Evolutionary conservation across 345 rosid genomes (phyloP).

Genomic region (Euphorbia peplus): DNA sequence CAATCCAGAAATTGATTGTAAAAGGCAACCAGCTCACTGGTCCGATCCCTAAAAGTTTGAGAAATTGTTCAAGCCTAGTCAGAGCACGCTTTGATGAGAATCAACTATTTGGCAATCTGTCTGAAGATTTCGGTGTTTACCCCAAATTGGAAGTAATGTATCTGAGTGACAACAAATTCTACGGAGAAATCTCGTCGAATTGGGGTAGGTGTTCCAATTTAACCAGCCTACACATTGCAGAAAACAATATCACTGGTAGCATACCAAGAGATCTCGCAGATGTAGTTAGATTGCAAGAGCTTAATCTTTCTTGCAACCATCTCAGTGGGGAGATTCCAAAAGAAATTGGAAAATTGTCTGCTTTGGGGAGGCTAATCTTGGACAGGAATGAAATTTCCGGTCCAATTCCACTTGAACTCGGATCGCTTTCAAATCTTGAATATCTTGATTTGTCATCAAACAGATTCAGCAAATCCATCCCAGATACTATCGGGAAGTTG

Average conservation of each 20-base stretch:
- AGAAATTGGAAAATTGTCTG: conserved; percentile 27
- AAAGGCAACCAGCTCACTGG: conserved; percentile 20
- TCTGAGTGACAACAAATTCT: conserved; percentile 26
- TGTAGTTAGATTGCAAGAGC: conserved; percentile 10
- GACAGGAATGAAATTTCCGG: conserved; percentile 21
- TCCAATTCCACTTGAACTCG: conserved; percentile 21
- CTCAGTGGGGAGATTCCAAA: conserved; percentile 32
- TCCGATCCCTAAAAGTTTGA: conserved; percentile 30
- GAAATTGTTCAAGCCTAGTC: conserved; percentile 24
- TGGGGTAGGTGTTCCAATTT: conserved; percentile 15
- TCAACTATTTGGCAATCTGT: conserved; percentile 25
- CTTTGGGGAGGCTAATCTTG: not conserved
- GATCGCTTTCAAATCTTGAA: conserved; percentile 2
- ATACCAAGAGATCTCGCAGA: conserved; percentile 33
- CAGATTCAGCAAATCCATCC: conserved; percentile 21
- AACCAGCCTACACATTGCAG: conserved; percentile 7
- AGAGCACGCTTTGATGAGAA: conserved; percentile 28
- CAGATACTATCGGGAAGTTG: conserved; percentile 11
- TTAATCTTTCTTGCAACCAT: conserved; percentile 41
- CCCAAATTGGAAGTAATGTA: conserved; percentile 18
- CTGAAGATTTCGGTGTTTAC: conserved; percentile 29
- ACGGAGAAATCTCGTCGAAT: conserved; percentile 23
- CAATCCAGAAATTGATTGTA: not conserved
- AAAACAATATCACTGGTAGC: conserved; percentile 25
- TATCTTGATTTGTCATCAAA: conserved; percentile 33